Evolutionary conservation across 2,329 filamentous ascomycete genomes (phyloP), one percentile per base, ranked within the genome.

Genomic region (Colletotrichum costaricense): DNA sequence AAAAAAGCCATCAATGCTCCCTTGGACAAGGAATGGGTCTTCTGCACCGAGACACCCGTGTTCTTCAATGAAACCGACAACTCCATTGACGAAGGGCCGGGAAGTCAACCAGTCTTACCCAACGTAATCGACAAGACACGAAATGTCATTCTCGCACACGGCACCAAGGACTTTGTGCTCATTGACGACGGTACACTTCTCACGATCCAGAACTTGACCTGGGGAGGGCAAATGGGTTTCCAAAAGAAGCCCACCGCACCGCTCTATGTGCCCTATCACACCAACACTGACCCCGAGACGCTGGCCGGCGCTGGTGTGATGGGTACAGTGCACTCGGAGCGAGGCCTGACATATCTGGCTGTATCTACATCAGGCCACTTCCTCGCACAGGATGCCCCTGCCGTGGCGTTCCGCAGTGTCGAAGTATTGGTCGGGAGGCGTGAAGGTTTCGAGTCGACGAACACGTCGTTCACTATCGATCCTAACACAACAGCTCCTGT

Each of bases 181-280:
- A 84, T 92, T 28, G 85, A 87, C 77, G 93, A 93, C 79, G 93
- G 93, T 19, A 93, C 93, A 0, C 85, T 96, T 1, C 84, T 94
- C 7, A 88, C 88, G 1, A 91, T 95, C 72, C 93, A 96, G 79
- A 95, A 95, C 84, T 94, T 95, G 91, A 95, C 93, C 0, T 96
- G 91, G 91, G 90, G 90, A 70, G 93, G 93, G 5, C 80, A 86
- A 56, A 89, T 93, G 64, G 94, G 94, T 0, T 95, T 96, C 85
- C 88, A 91, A 75, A 79, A 81, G 1, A 81, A 83, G 0, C 94
- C 93, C 0, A 80, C 79, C 1, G 87, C 90, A 64, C 90, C 91
- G 2, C 92, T 94, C 78, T 94, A 89, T 79, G 92, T 95, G 0
- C 93, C 93, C 0, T 77, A 88, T 67, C 82, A 87, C 26, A 82